Evolutionary conservation across 495 filamentous ascomycete species (phyloP).

Genomic region (Paragyromitra xinjiangensis): DNA sequence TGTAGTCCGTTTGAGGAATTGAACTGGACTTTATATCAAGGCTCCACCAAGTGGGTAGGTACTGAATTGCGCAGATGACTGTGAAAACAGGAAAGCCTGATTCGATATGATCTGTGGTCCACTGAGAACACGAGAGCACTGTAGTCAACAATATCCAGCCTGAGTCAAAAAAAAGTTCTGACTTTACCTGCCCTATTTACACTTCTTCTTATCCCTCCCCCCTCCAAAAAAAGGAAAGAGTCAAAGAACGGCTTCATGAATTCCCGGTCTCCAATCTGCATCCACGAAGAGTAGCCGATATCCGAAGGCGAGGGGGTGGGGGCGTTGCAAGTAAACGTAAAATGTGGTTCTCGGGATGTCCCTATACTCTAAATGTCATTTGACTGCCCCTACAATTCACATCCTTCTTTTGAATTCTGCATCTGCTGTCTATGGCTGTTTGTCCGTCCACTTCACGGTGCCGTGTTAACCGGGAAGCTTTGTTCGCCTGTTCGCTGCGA

Average conservation of each 20-base stretch:
- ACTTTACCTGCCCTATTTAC: constrained; percentile 15
- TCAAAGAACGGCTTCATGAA: constrained; percentile 1
- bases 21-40: neutral
- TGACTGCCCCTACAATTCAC: neutral
- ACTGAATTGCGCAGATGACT: neutral
- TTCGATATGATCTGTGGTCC: constrained; percentile 1
- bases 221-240: neutral
- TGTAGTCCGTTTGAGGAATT: neutral
- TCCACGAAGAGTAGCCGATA: constrained; percentile 2
- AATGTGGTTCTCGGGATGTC: neutral
- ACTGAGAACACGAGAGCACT: neutral
- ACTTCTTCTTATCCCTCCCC: neutral
- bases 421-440: neutral
- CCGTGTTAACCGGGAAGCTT: constrained; percentile 19
- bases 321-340: neutral
- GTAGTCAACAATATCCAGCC: neutral
- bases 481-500: neutral
- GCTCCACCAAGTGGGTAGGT: neutral
- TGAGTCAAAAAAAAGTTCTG: constrained; percentile 13
- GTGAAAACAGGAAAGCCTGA: neutral
- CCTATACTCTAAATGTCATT: neutral
- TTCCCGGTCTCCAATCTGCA: constrained; percentile 23
- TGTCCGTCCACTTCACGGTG: neutral
- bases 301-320: neutral
- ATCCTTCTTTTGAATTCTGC: neutral